Evolutionary conservation across 768 basidiomycete genomes (phyloP).

Genomic region (Tricholoma sp.): DNA sequence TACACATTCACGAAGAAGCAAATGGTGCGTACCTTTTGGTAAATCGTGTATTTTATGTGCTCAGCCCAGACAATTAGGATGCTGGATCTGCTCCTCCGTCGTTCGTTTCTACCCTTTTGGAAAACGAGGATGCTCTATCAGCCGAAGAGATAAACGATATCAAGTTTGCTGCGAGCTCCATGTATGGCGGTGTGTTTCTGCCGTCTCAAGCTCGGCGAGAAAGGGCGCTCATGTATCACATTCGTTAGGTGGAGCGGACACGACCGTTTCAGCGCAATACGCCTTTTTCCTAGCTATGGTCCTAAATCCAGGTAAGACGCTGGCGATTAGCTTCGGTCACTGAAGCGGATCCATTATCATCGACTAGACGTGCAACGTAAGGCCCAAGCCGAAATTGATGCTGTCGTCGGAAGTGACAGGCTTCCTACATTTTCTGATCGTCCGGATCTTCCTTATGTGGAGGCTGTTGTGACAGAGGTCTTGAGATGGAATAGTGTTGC

Average conservation of each 20-base stretch:
- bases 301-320: conserved; percentile 25
- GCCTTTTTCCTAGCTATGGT: conserved; percentile 48
- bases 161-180: conserved; percentile 38
- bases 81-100: conserved; percentile 36
- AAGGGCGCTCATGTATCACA: not conserved
- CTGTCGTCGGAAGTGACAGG: conserved; percentile 31
- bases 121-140: conserved; percentile 26
- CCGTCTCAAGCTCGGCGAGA: not conserved
- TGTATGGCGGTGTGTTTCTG: conserved; percentile 35
- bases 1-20: conserved; percentile 39
- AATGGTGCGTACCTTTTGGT: conserved; percentile 30
- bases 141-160: conserved; percentile 32
- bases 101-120: conserved; percentile 37
- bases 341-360: conserved; percentile 3
- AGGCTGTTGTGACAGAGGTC: conserved; percentile 40
- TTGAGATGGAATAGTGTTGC: conserved; percentile 46
- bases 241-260: conserved; percentile 42
- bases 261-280: conserved; percentile 40
- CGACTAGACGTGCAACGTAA: conserved; percentile 40
- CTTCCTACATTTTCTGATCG: conserved; percentile 37
- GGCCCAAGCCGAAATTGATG: conserved; percentile 49
- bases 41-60: not conserved
- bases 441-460: conserved; percentile 43
- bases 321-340: not conserved
- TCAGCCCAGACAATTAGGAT: conserved; percentile 21